Evolutionary conservation across 1,139 yeast genomes (phyloP), one percentile per base, ranked within the genome.

Genomic region (Ogataea hybrid): DNA sequence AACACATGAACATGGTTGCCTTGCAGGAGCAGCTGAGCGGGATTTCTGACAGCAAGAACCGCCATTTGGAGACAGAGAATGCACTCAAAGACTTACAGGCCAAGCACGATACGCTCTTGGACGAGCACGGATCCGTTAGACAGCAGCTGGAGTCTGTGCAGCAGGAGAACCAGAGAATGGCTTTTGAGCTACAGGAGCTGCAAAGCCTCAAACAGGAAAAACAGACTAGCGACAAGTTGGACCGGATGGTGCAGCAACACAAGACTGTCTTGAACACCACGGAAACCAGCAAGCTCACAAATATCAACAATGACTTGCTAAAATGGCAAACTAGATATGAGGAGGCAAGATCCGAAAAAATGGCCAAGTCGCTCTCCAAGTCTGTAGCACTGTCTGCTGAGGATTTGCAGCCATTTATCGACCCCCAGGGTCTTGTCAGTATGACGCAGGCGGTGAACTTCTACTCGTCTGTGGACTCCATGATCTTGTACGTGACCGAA

Each of bases 381-480:
- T 39, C 43, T 27, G 46, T 40, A 6, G n/a, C 39, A 18, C 25
- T 37, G 35, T 42, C 37, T 14, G 30, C 37, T 8, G 28, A 41
- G 14, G 20, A 37, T 22, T 25, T 43, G 31, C 39, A 43, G 18
- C 34, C 25, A 5, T 28, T 46, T 22, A 30, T 25, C 5, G 43
- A 40, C 30, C 21, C 25, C 9, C 11, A 41, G n/a, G 47, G 49
- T 3, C 12, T 69, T 25, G 62, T 80, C 28, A 69, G 83, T 4
- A 53, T 71, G 35, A 61, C 65, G 33, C 58, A 68, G 27, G 70
- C 79, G 2, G 61, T 76, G 6, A 70, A 69, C 31, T 67, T 78
- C 31, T 75, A 73, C 49, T 62, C 79, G 2, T 61, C 72, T 28
- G 59, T 77, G 10, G 82, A 78, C 43, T 56, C 75, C 0, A 67